Evolutionary conservation across 2,329 filamentous ascomycete genomes (phyloP), one percentile per base, ranked within the genome.

Genomic region (Scleromitrula shiraiana): DNA sequence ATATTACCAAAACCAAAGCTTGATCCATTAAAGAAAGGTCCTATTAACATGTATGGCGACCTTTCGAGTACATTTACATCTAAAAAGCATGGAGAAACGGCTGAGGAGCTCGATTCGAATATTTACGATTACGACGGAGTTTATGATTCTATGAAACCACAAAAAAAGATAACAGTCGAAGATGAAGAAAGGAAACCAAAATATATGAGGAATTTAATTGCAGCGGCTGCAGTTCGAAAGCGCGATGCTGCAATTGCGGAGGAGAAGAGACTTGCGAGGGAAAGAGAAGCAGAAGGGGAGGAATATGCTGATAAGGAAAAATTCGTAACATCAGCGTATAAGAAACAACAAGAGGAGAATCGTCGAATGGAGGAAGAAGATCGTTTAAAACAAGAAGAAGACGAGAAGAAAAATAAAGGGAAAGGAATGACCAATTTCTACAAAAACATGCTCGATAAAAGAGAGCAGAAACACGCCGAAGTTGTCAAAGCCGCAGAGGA

Each of bases 81-180:
- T 22, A 76, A 78, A 45, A 80, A 77, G 57, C 74, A 84, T 56
- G 76, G 78, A 30, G 72, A 81, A 53, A 77, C 78, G 14, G 85
- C 85, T 2, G 72, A 80, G 52, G 74, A 78, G 50, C 62, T 84
- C 7, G 87, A 93, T 59, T 71, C 85, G 1, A 82, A 79, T 41
- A 82, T 93, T 56, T 93, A 90, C 70, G 87, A 93, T 67, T 94
- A 93, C 68, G 88, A 94, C 64, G 77, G 76, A 2, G 85, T 88
- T 19, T 90, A 88, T 68, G 86, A 91, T 58, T 84, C 83, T 1
- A 72, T 91, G 33, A 83, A 87, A 55, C 77, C 79, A 14, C 74
- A 80, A 50, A 76, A 78, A 56, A 75, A 75, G 50, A 71, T 70
- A 4, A 73, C 73, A 6, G 70, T 71, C 39, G 74, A 75, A 44